Conservation (phyloP, 139 green algal genomes). For the Zygnema circumcarinatum region DNA sequence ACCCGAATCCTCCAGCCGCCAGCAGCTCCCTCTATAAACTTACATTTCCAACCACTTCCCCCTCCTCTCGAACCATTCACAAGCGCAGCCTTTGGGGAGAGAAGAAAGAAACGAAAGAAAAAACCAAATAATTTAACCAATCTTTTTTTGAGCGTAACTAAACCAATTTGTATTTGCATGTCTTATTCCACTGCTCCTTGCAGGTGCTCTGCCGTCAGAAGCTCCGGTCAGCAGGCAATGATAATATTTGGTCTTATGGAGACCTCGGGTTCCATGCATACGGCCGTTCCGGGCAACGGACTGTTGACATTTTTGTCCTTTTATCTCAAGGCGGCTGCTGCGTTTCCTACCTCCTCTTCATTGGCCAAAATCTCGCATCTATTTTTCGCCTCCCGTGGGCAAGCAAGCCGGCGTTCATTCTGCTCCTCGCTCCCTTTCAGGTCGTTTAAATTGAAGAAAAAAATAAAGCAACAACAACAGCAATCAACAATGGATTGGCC, state of each 20-base stretch:
- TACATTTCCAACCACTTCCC: no score
- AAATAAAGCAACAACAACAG: no score
- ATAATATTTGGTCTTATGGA: constrained; percentile 34
- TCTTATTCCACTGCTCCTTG: neutral
- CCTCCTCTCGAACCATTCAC: no score
- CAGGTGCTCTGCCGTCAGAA: constrained; percentile 41
- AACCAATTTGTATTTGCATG: no score
- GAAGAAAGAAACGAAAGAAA: no score
- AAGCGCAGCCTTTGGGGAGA: no score
- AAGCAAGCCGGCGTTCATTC: constrained; percentile 29
- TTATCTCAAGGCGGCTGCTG: constrained; percentile 69
- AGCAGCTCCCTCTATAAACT: no score
- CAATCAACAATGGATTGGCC: no score
- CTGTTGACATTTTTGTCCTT: constrained; percentile 61
- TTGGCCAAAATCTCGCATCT: constrained; percentile 62
- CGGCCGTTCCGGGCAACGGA: constrained; percentile 19
- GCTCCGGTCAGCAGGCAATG: constrained; percentile 1
- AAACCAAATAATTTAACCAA: no score
- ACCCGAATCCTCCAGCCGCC: no score
- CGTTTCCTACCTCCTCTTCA: constrained; percentile 72
- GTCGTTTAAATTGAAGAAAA: no score
- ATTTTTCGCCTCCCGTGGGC: neutral
- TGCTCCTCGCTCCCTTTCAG: constrained; percentile 56
- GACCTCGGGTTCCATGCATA: constrained; percentile 47
- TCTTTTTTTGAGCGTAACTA: no score